These are phyloP conservation scores for Lanmaoa rubissima DNA, from an alignment of 768 basidiomycete species.

Conservation along the genomic window DNA sequence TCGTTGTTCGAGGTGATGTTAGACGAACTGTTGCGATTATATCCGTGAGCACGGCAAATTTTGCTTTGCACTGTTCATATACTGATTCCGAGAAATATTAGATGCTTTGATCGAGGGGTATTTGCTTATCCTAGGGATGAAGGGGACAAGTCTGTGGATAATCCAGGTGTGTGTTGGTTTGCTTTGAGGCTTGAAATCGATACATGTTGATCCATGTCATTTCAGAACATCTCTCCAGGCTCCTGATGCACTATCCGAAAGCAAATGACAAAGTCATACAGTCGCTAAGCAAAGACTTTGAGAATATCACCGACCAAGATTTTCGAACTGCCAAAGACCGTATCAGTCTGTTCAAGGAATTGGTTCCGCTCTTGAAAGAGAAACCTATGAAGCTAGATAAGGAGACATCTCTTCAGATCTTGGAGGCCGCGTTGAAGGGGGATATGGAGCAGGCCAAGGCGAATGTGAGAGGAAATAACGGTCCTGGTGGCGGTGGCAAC, in stretches of 20 bases:
- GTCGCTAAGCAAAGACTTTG: background rate
- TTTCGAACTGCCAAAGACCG: constrained; percentile 17
- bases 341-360: constrained; percentile 9
- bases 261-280: background rate
- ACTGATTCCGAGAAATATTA: background rate
- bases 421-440: constrained; percentile 4
- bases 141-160: background rate
- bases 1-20: constrained; percentile 28
- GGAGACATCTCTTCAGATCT: background rate
- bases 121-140: constrained; percentile 5
- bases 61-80: background rate
- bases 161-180: constrained; percentile 4
- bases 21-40: constrained; percentile 19
- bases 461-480: background rate
- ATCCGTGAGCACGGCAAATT: constrained; percentile 19
- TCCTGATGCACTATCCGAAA: constrained; percentile 12
- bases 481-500: background rate
- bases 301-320: constrained; percentile 5
- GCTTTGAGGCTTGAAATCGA: background rate
- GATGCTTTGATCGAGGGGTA: constrained; percentile 13
- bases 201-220: background rate
- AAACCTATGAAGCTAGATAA: background rate
- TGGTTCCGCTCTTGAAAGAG: background rate
- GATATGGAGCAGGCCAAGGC: constrained; percentile 4
- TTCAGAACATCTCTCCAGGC: constrained; percentile 9